Conservation (phyloP, 1,139 yeast species). For the Candida buenavistaensis region DNA sequence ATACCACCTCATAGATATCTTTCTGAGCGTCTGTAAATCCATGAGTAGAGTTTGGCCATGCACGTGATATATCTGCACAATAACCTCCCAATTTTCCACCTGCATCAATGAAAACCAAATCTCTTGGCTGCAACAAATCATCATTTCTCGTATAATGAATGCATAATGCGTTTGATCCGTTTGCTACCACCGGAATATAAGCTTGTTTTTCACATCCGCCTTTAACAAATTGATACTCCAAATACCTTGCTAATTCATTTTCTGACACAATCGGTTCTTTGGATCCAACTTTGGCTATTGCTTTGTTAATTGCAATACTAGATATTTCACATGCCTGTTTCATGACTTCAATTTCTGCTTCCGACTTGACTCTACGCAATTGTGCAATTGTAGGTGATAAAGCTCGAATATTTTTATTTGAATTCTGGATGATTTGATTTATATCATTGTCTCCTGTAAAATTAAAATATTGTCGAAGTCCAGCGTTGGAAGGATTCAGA, state of each 20-base stretch:
- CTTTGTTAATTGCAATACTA: constrained; percentile 78
- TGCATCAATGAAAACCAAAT: constrained; percentile 90
- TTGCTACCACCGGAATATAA: constrained; percentile 94
- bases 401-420: constrained; percentile 42
- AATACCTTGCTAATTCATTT: constrained; percentile 72
- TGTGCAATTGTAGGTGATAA: constrained; percentile 52
- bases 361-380: constrained; percentile 70
- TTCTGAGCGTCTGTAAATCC: constrained; percentile 75
- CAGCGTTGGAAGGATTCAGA: constrained; percentile 7
- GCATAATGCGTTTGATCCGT: constrained; percentile 82
- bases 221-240: constrained; percentile 78
- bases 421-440: constrained; percentile 19
- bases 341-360: constrained; percentile 75
- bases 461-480: constrained; percentile 13
- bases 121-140: constrained; percentile 70
- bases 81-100: constrained; percentile 94
- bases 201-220: constrained; percentile 92
- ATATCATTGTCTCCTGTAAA: constrained; percentile 9
- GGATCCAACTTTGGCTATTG: constrained; percentile 61
- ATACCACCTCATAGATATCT: constrained; percentile 85
- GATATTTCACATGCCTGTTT: constrained; percentile 81
- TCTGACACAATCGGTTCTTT: constrained; percentile 59
- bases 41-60: constrained; percentile 84
- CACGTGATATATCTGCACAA: constrained; percentile 91
- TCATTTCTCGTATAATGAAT: constrained; percentile 92